Evolutionary conservation across 192 early-diverging fungal species (phyloP).

Genomic region (Phycomyces blakesleeanus): DNA sequence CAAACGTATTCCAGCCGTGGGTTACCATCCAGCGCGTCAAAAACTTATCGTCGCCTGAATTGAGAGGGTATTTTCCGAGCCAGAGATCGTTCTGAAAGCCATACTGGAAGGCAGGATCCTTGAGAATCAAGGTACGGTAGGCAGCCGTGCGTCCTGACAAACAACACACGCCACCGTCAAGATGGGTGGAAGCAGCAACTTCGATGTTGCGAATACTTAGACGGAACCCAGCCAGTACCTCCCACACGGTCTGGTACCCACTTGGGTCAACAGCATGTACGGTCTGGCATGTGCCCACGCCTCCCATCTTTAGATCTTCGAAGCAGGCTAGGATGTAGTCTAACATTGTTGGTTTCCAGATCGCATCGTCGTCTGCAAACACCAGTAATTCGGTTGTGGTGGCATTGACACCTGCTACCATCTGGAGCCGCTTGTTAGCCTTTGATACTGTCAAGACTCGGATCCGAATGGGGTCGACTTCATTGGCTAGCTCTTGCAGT

Average conservation of each 20-base stretch:
- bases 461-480: conserved; percentile 43
- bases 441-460: conserved; percentile 44
- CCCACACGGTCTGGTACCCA: conserved; percentile 52
- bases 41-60: conserved; percentile 63
- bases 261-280: conserved; percentile 43
- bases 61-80: conserved; percentile 52
- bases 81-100: conserved; percentile 57
- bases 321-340: conserved; percentile 56
- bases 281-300: conserved; percentile 53
- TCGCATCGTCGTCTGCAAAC: conserved; percentile 58
- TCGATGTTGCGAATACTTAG: conserved; percentile 59
- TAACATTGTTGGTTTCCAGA: conserved; percentile 54
- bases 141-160: conserved; percentile 59
- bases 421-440: conserved; percentile 54
- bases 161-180: conserved; percentile 62
- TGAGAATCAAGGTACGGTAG: conserved; percentile 56
- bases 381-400: conserved; percentile 51
- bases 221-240: conserved; percentile 56
- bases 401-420: conserved; percentile 53
- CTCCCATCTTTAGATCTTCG: conserved; percentile 55
- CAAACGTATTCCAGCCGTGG: conserved; percentile 54
- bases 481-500: conserved; percentile 41
- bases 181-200: conserved; percentile 57
- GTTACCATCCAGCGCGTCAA: conserved; percentile 61
- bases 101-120: conserved; percentile 57